Base-by-base conservation (phyloP, 2,329 filamentous ascomycete species). In the Aspergillus spinulosporus region DNA sequence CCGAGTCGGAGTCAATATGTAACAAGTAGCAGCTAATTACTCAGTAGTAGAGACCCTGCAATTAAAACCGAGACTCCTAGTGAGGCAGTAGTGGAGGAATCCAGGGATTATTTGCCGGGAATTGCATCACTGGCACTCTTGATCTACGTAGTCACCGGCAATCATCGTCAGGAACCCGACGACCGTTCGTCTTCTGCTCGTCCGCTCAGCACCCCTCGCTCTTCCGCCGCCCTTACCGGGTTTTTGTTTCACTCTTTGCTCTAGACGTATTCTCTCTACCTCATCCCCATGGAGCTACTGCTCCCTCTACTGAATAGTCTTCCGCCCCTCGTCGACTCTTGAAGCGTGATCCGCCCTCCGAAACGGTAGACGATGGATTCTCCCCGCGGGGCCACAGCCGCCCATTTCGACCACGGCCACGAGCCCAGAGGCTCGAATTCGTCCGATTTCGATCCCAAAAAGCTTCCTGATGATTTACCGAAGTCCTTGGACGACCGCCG, bases 401-500 rank as follows among this genome's bases (percentile, higher is more conserved):
- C 66, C 12, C 7, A 15, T 15, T 15, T 15, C 61, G 68, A 69
- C 52, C 54, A 63, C 60, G 64, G 68, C 54, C 59, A 56, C 55
- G 57, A 46, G 11, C 43, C 29, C 21, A 42, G 48, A 32, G 59
- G 66, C 49, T 59, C 62, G 21, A 55, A 61, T 49, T 58, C 62
- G 28, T 51, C 58, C 44, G 62, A 64, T 47, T 43, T 58, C 51
- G 53, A 61, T 52, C 58, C 58, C 54, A 61, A 52, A 42, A 57
- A 67, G 59, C 84, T 97, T 49, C 94, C 94, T 40, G 78, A 84
- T 64, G 94, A 99, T 75, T 84, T 99, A 36, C 94, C 94, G 8
- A 94, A 84, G 64, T 96, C 92, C 9, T 84, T 99, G 54, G 88
- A 99, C 73, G 94, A 99, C 78, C 86, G 94, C 59, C 84, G 87